Conservation (phyloP, 1,284 basidiomycete species). For the Trametes versicolor region DNA sequence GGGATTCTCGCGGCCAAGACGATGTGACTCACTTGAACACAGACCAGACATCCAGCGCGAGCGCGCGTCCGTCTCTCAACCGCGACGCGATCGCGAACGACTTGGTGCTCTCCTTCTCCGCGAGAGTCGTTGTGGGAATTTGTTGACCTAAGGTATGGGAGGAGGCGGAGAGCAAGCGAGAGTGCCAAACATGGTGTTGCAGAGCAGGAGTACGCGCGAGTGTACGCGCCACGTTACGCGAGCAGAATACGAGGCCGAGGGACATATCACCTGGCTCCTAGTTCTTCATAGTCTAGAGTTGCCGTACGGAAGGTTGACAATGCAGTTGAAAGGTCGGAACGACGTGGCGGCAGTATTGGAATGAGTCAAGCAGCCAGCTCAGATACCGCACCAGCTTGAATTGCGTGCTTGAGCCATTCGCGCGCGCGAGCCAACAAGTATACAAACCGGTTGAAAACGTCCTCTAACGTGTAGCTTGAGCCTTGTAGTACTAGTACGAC, state of each 20-base stretch:
- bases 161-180: not conserved
- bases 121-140: not conserved
- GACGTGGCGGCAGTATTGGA: not conserved
- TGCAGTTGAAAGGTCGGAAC: not conserved
- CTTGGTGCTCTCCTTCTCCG: slow-evolving; percentile 16
- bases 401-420: not conserved
- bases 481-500: no score
- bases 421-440: no score
- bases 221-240: not conserved
- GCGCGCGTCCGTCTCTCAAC: slow-evolving; percentile 75
- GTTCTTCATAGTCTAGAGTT: not conserved
- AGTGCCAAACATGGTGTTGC: not conserved
- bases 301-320: no score
- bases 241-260: not conserved
- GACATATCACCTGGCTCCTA: not conserved
- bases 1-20: slow-evolving; percentile 10
- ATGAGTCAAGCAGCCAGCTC: not conserved
- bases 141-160: not conserved
- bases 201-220: not conserved
- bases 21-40: slow-evolving; percentile 79
- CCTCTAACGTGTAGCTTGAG: no score
- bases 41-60: slow-evolving; percentile 89
- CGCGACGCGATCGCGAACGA: slow-evolving; percentile 54
- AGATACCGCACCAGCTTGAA: not conserved
- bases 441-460: no score